These are phyloP conservation scores for Mitragyna speciosa DNA, from an alignment of 257 asterid species.

Conservation along the genomic window DNA sequence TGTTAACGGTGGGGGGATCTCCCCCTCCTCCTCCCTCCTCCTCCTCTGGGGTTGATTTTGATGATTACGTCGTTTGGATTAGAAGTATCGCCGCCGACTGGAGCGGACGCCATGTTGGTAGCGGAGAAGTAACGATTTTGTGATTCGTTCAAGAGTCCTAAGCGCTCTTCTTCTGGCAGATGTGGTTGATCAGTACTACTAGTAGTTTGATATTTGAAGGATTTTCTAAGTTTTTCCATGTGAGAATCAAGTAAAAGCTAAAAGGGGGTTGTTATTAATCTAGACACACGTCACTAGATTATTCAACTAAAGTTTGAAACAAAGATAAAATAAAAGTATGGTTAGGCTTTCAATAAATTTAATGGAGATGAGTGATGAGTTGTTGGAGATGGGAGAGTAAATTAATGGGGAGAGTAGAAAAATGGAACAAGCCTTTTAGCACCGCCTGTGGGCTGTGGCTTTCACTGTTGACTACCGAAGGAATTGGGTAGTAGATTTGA, in stretches of 20 bases:
- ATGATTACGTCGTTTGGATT: constrained; percentile 22
- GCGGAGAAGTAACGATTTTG: neutral
- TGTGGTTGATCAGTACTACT: constrained; percentile 13
- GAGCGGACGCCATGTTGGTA: neutral
- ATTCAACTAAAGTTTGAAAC: constrained; percentile 1
- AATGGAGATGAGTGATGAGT: constrained; percentile 12
- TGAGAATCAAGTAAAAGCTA: neutral
- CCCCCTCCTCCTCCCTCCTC: constrained; percentile 5
- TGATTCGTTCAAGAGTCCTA: constrained; percentile 20
- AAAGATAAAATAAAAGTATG: neutral
- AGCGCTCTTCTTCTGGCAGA: constrained; percentile 27
- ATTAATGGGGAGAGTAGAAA: neutral
- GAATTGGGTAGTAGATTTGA: neutral
- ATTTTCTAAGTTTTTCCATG: constrained; percentile 37
- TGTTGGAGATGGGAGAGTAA: neutral
- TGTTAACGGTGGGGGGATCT: neutral
- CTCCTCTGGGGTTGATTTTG: constrained; percentile 19
- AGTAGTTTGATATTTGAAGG: constrained; percentile 24
- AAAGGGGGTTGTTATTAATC: neutral
- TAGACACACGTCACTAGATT: constrained; percentile 2
- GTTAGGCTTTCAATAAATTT: neutral
- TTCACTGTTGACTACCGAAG: neutral
- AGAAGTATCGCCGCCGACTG: constrained; percentile 20
- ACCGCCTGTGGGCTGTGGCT: neutral
- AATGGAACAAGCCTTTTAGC: neutral